phyloP scores from a whole-genome alignment of 768 basidiomycete species.

The Boletus reticuloceps region DNA sequence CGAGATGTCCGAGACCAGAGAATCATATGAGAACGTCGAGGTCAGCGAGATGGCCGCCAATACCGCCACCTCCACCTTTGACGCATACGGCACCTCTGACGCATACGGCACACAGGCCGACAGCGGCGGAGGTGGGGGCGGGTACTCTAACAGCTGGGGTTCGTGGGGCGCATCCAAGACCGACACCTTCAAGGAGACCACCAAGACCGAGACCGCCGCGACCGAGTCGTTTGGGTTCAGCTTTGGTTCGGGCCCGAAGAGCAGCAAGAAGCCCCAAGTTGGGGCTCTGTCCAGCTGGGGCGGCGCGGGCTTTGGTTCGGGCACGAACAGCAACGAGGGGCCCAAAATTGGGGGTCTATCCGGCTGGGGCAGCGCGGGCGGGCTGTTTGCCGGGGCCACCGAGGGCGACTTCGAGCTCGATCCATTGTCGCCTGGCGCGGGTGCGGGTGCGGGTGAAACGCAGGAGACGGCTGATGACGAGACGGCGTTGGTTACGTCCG shows the following conservation, averaged over 20 bases:
- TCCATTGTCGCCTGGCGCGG: neutral
- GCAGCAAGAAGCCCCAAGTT: neutral
- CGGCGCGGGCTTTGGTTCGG: neutral
- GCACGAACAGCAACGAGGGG: neutral
- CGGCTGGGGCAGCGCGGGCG: neutral
- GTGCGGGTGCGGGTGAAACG: neutral
- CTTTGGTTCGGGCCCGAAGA: neutral
- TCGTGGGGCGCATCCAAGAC: neutral
- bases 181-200: neutral
- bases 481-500: too few species aligned
- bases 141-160: neutral
- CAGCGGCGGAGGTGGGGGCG: too few species aligned
- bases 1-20: conserved; percentile 8
- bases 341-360: neutral
- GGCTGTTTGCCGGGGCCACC: conserved; percentile 2
- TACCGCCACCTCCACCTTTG: neutral
- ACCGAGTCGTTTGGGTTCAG: conserved; percentile 3
- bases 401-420: conserved; percentile 4
- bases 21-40: conserved; percentile 3
- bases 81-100: neutral
- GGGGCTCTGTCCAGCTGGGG: neutral
- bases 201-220: neutral
- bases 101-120: neutral
- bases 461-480: neutral
- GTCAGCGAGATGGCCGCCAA: neutral